Evolutionary conservation across 805 yeast genomes (phyloP), one percentile per base, ranked within the genome.

Genomic region (Millerozyma miso): DNA sequence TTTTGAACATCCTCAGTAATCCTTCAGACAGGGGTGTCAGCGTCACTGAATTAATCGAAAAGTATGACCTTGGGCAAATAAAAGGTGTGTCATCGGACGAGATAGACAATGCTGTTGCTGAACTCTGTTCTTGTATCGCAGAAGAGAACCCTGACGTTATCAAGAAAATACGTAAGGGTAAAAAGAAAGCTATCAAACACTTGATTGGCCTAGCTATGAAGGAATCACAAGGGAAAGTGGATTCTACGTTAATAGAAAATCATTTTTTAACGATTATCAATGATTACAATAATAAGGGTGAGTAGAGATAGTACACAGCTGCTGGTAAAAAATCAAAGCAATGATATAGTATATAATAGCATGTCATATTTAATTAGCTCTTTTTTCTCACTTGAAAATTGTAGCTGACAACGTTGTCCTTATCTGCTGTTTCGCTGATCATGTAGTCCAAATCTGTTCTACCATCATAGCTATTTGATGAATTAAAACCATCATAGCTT

Each of bases 161-260:
- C 2, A 62, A 68, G 15, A 77, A 77, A 39, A 73, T 88, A 19
- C 58, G 58, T 17, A 53, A 64, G 0, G 90, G 89, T 2, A 81
- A 81, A 42, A 79, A 77, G 49, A 77, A 76, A 31, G 79, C 89
- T 10, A 53, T 91, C n/a, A 86, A 88, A 53, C 87, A 71, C 54
- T 67, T 93, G 43, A 74, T 93, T 3, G 98, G 97, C 1, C 79
- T 78, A 56, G 95, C 88, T 15, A 88, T 93, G 96, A 79, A 80
- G 53, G 67, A 73, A 42, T 77, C 88, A 1, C 85, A 81, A 50
- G 97, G 97, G 3, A 74, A 67, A 45, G 67, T 76, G 19, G 61
- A 49, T 48, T 73, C 74, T 12, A 60, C 48, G 37, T 50, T 26
- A 50, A 65, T 55, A 29, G 59, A 56, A 16, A 40, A 42, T 19